Conservation (phyloP, 2,329 filamentous ascomycete genomes). For the Aureobasidium sp. region DNA sequence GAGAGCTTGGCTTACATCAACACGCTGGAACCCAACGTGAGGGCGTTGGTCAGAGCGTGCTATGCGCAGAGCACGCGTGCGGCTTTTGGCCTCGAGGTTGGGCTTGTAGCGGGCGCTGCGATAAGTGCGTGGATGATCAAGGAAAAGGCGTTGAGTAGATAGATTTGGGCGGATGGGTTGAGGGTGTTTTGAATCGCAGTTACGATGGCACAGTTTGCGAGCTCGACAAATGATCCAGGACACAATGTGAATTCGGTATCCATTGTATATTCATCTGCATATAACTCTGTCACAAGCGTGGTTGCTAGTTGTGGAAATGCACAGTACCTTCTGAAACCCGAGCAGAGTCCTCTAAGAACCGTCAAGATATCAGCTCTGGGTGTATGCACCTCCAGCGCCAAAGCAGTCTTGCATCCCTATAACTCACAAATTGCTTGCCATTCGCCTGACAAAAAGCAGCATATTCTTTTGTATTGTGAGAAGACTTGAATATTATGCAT, state of each 20-base stretch:
- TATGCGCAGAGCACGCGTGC: conserved; percentile 52
- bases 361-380: no score
- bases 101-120: conserved; percentile 42
- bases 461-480: no score
- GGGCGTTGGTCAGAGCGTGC: conserved; percentile 52
- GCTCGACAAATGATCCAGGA: no score
- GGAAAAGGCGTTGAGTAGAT: conserved; percentile 28
- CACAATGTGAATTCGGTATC: no score
- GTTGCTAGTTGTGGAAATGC: background rate
- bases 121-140: conserved; percentile 36
- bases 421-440: background rate
- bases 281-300: no score
- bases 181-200: no score
- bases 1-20: conserved; percentile 62
- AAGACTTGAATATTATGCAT: background rate
- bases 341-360: background rate
- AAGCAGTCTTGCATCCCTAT: no score
- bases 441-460: no score
- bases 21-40: conserved; percentile 51
- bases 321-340: background rate
- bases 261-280: no score
- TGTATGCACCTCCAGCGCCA: no score
- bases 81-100: conserved; percentile 43
- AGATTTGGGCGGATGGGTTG: background rate
- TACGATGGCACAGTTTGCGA: no score